Evolutionary conservation across 768 basidiomycete genomes (phyloP), one percentile per base, ranked within the genome.

Genomic region (Trametes coccinea): DNA sequence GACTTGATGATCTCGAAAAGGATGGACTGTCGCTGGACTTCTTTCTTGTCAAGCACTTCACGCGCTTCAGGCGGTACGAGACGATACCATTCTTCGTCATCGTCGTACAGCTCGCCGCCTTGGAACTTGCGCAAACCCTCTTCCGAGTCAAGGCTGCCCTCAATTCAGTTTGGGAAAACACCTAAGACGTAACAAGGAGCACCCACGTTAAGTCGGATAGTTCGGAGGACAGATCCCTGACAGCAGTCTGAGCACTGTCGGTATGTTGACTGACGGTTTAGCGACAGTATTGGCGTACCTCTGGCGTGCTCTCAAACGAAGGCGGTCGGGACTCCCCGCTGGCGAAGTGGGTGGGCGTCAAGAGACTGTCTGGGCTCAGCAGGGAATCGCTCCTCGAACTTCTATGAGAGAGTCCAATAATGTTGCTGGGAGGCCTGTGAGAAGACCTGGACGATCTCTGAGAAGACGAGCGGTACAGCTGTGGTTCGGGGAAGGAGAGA

Each of bases 1-100:
- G 89, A 87, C 72, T 92, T 89, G 74, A 98, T 87, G 27, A 96
- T 76, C 71, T 98, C 95, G 66, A 95, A 95, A 5, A 99, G 81
- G 41, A 87, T 84, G 29, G 86, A 90, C 72, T 98, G 95, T 47
- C 95, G 82, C 60, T 89, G 84, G 22, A 95, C 87, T 71, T 97
- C 94, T 52, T 83, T 73, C 70, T 87, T 85, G 29, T 88, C 86
- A 2, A 98, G 75, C 0, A 86, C 83, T 31, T 88, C 85, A 14
- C 82, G 78, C 0, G 93, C 85, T 67, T 84, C 84, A n/a, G 76
- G 68, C 1, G 93, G 87, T 2, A 95, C 89, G 7, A 94, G 83
- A 33, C 82, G 77, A 68, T 90, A 80, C 96, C 95, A 98, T 51
- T 91, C 90, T 72, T 88, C 84, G 61, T 93, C 86, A n/a, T 77